These are phyloP conservation scores for Aspergillus cejpii DNA, from an alignment of 2,329 filamentous ascomycete species.

Conservation along the genomic window DNA sequence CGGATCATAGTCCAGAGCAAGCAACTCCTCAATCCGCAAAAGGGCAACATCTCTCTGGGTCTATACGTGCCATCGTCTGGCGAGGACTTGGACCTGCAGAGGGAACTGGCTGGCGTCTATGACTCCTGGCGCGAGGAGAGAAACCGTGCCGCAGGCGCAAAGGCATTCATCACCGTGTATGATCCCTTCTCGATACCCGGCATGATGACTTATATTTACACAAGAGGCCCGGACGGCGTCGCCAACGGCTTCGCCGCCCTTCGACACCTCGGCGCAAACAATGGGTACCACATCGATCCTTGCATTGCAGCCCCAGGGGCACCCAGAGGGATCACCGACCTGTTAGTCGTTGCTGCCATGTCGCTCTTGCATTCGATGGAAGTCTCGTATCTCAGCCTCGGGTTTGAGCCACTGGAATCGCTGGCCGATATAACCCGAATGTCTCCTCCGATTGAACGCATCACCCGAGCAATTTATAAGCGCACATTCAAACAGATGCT, in stretches of 20 bases:
- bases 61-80: slow-evolving; percentile 32
- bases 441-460: neutral
- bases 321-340: neutral
- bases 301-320: neutral
- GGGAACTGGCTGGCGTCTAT: slow-evolving; percentile 32
- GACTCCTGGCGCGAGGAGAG: slow-evolving; percentile 35
- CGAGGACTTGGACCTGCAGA: slow-evolving; percentile 27
- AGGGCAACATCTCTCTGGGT: slow-evolving; percentile 31
- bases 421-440: neutral
- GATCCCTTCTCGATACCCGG: slow-evolving; percentile 17
- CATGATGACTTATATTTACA: neutral
- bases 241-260: neutral
- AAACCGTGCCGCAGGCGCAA: slow-evolving; percentile 23
- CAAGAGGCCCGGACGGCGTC: neutral
- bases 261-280: neutral
- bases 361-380: neutral
- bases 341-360: neutral
- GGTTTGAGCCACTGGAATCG: neutral
- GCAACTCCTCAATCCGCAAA: slow-evolving; percentile 32
- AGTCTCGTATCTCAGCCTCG: neutral
- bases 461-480: neutral
- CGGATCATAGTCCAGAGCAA: slow-evolving; percentile 34
- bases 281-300: neutral
- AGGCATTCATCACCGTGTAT: slow-evolving; percentile 40
- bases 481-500: neutral